These are phyloP conservation scores for Lonicera japonica DNA, from an alignment of 129 eudicot genomes.

Conservation along the genomic window DNA sequence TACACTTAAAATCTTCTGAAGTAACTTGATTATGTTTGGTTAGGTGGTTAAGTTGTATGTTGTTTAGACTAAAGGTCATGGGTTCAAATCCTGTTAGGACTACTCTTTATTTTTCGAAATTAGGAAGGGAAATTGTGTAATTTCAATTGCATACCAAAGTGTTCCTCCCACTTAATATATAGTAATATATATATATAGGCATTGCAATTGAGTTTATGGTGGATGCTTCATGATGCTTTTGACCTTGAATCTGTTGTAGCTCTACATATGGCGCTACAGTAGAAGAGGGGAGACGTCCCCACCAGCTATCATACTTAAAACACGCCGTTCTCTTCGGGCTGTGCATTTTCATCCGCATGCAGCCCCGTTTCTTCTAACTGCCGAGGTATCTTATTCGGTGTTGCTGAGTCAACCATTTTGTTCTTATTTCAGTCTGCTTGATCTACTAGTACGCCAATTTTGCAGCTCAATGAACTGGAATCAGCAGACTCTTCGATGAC, in stretches of 20 bases:
- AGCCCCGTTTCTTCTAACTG: conserved; percentile 89
- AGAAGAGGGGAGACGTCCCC: conserved; percentile 56
- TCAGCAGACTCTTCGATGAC: conserved; percentile 76
- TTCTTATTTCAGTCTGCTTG: neutral
- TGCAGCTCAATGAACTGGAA: conserved; percentile 93
- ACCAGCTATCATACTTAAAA: conserved; percentile 73
- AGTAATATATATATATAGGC: no score
- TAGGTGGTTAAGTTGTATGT: no score
- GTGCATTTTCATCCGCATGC: conserved; percentile 96
- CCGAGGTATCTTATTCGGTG: conserved; percentile 91
- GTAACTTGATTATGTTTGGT: no score
- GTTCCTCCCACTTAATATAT: no score
- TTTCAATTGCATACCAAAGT: no score
- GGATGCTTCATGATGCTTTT: conserved; percentile 9
- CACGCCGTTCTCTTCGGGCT: conserved; percentile 92
- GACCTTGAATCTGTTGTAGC: conserved; percentile 34
- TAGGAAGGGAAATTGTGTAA: no score
- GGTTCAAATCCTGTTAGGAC: no score
- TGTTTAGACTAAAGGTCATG: no score
- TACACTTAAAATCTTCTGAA: no score
- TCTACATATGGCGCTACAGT: conserved; percentile 89
- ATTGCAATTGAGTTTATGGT: neutral
- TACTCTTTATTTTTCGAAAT: no score
- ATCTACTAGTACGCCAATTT: conserved; percentile 13
- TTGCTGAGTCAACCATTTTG: conserved; percentile 8